A percentile compares a stretch with the other conserved stretches of the same genome.
Conservation (phyloP, 805 yeast genomes). For the Barnettozyma sp. region DNA sequence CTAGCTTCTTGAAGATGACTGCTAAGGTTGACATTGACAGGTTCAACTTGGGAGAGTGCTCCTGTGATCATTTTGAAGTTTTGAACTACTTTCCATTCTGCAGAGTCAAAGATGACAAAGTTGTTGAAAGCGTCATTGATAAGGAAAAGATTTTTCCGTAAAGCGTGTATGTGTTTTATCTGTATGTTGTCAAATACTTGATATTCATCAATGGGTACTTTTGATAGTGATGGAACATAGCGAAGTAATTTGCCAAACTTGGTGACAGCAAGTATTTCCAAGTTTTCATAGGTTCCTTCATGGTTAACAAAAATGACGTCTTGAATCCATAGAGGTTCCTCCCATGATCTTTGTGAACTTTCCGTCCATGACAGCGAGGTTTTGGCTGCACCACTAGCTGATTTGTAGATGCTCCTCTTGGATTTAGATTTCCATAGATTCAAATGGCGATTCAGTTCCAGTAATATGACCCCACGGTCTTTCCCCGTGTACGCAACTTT, state of each 20-base stretch:
- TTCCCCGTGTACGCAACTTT: slow-evolving; percentile 8
- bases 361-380: too few species aligned
- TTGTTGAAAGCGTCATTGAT: slow-evolving; percentile 22
- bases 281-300: slow-evolving; percentile 7
- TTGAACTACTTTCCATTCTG: slow-evolving; percentile 8
- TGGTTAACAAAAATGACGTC: slow-evolving; percentile 14
- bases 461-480: slow-evolving; percentile 17
- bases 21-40: slow-evolving; percentile 1
- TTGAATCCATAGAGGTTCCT: slow-evolving; percentile 23
- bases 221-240: slow-evolving; percentile 16
- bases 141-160: slow-evolving; percentile 8
- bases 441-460: slow-evolving; percentile 17
- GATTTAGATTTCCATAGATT: slow-evolving; percentile 21
- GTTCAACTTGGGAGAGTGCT: slow-evolving; percentile 15
- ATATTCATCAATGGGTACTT: slow-evolving; percentile 20
- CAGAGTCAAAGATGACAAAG: slow-evolving; percentile 12
- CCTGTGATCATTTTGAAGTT: slow-evolving; percentile 19
- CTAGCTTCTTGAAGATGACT: too few species aligned
- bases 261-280: slow-evolving; percentile 18
- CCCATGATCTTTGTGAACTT: neutral
- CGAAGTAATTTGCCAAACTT: slow-evolving; percentile 21
- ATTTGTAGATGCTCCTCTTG: slow-evolving; percentile 7
- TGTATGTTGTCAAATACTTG: slow-evolving; percentile 19
- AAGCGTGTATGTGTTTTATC: slow-evolving; percentile 12
- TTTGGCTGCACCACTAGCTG: neutral